Conservation (phyloP, 2,329 filamentous ascomycete species). For the Aspergillus cejpii region DNA sequence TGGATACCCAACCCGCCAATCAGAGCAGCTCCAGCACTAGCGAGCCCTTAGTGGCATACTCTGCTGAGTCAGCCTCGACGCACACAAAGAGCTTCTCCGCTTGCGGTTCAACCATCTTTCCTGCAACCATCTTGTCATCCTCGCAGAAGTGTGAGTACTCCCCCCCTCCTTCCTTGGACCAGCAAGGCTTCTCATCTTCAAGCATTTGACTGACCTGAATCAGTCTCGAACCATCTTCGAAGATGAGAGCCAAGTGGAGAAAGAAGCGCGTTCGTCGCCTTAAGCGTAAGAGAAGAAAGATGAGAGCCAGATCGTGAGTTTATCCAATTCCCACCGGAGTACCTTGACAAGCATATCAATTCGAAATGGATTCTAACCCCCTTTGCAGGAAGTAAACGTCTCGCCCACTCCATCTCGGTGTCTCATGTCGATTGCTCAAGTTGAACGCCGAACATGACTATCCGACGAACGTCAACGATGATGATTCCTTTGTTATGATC, state of each 20-base stretch:
- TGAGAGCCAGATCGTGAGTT: conserved; percentile 89
- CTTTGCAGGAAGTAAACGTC: conserved; percentile 59
- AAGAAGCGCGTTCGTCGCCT: conserved; percentile 99
- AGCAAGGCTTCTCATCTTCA: conserved; percentile 2
- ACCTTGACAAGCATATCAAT: not conserved
- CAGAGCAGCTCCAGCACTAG: conserved; percentile 12
- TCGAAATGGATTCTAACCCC: conserved; percentile 29
- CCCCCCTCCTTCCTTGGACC: conserved; percentile 2
- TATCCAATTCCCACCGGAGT: not conserved
- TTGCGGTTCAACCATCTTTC: conserved; percentile 31
- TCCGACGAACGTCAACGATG: conserved; percentile 28
- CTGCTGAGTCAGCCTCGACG: conserved; percentile 37
- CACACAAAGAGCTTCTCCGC: conserved; percentile 37
- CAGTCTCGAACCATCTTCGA: conserved; percentile 37
- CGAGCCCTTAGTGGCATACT: conserved; percentile 27
- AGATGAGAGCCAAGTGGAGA: conserved; percentile 97
- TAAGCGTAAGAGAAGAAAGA: conserved; percentile 99
- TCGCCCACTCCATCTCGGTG: conserved; percentile 52
- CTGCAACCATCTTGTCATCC: conserved; percentile 42
- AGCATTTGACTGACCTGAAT: conserved; percentile 15
- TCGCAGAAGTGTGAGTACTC: conserved; percentile 40
- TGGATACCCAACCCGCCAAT: conserved; percentile 11
- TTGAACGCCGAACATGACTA: conserved; percentile 39
- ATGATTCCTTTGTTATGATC: conserved; percentile 26
- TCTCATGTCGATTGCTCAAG: conserved; percentile 31